phyloP scores from a whole-genome alignment of 768 basidiomycete species.

The Boletus coccyginus region DNA sequence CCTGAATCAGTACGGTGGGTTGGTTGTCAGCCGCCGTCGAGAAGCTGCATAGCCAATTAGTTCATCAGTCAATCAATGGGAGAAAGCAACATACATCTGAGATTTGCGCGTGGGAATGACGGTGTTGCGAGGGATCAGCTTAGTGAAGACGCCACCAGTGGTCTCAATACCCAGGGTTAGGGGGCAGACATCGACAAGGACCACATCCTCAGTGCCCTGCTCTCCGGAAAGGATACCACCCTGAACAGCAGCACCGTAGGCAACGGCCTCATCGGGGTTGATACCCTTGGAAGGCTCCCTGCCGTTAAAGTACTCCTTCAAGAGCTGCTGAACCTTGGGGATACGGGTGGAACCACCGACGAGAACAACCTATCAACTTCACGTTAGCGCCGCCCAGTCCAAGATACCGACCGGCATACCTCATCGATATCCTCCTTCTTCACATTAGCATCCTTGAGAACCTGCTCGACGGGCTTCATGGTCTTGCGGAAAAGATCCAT shows the following conservation, averaged over 20 bases:
- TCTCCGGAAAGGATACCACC: constrained; percentile 97
- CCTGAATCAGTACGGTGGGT: constrained; percentile 94
- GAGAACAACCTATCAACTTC: constrained; percentile 61
- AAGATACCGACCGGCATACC: constrained; percentile 37
- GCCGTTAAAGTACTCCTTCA: constrained; percentile 95
- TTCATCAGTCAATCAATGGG: background rate
- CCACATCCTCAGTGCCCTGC: constrained; percentile 83
- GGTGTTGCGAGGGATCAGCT: constrained; percentile 96
- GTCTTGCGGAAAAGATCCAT: constrained; percentile 99
- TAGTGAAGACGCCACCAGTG: constrained; percentile 97
- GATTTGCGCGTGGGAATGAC: constrained; percentile 97
- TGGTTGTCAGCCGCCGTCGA: constrained; percentile 89
- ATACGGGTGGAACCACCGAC: constrained; percentile 99
- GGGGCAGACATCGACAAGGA: constrained; percentile 95
- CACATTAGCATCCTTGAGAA: constrained; percentile 94
- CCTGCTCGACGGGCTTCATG: constrained; percentile 99
- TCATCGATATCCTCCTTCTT: constrained; percentile 98
- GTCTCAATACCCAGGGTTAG: constrained; percentile 99
- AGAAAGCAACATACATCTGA: constrained; percentile 61
- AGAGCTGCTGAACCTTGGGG: constrained; percentile 97
- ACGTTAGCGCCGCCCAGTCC: background rate
- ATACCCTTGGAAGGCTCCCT: constrained; percentile 98
- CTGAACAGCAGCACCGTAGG: constrained; percentile 98
- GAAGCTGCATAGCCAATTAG: constrained; percentile 41
- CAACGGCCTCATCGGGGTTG: constrained; percentile 99